Conservation (phyloP, 228 moss, liverwort and hornwort genomes). For the Sphagnum magellanicum region DNA sequence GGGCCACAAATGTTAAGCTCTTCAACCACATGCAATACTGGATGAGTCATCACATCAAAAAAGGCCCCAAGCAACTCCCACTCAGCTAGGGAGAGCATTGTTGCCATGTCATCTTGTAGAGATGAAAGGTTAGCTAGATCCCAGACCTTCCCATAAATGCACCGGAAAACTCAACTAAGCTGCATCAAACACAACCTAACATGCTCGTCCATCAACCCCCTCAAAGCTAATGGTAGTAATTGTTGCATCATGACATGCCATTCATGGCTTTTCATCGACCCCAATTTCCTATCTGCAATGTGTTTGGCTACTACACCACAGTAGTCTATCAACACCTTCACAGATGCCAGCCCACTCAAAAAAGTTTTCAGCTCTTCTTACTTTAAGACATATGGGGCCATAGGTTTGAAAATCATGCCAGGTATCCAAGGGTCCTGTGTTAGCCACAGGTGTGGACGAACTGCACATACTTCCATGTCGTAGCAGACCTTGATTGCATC, state of each 20-base stretch:
- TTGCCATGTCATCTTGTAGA: background rate
- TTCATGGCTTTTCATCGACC: background rate
- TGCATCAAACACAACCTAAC: no score
- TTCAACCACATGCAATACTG: background rate
- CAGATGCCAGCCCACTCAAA: no score
- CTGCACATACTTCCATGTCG: no score
- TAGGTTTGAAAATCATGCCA: no score
- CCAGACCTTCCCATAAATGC: background rate
- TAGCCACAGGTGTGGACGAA: no score
- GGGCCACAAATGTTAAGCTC: background rate
- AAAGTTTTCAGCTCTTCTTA: no score
- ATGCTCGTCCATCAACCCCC: constrained; percentile 1
- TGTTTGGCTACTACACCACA: background rate
- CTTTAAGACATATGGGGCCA: no score
- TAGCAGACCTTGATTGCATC: no score
- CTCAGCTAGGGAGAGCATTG: background rate
- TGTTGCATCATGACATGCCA: constrained; percentile 5
- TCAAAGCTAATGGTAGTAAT: background rate
- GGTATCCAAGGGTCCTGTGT: no score
- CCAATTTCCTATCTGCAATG: constrained; percentile 2
- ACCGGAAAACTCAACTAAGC: background rate
- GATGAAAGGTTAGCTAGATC: background rate
- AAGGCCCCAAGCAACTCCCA: background rate
- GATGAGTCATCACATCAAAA: constrained; percentile 1
- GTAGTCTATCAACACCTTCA: background rate